A percentile compares a stretch with the other conserved stretches of the same genome.
phyloP scores from a whole-genome alignment of 352 stramenopile genomes.

The Pythium sp. region DNA sequence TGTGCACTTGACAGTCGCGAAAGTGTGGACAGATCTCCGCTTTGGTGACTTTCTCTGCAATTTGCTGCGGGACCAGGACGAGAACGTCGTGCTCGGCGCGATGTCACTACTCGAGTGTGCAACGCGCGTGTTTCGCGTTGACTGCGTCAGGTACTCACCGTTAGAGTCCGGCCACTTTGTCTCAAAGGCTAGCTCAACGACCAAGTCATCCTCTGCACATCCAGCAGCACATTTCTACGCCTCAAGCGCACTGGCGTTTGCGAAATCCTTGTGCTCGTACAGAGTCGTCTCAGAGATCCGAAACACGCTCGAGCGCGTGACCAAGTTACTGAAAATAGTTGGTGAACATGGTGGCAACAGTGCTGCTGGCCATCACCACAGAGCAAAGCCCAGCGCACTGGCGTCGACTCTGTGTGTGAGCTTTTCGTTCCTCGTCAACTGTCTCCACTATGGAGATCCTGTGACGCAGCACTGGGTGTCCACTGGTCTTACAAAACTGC shows the following conservation, averaged over 20 bases:
- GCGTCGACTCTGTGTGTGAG: conserved; percentile 23
- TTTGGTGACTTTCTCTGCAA: conserved; percentile 25
- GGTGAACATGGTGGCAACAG: conserved; percentile 22
- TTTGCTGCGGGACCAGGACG: conserved; percentile 35
- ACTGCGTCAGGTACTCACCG: neutral
- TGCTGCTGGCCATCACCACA: neutral
- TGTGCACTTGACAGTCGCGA: conserved; percentile 19
- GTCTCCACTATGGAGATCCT: conserved; percentile 32
- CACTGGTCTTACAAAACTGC: conserved; percentile 20
- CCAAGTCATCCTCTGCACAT: neutral
- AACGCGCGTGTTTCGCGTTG: conserved; percentile 35
- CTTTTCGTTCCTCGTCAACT: conserved; percentile 36
- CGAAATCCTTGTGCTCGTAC: conserved; percentile 21
- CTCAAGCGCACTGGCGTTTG: conserved; percentile 17
- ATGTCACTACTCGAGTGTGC: conserved; percentile 40
- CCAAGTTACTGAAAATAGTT: conserved; percentile 26
- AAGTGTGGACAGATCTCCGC: conserved; percentile 28
- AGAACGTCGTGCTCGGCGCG: conserved; percentile 29
- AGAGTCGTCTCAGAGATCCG: conserved; percentile 21
- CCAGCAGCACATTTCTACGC: conserved; percentile 4
- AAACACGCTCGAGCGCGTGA: conserved; percentile 22
- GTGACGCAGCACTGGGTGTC: conserved; percentile 32
- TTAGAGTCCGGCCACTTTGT: neutral
- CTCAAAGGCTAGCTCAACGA: neutral
- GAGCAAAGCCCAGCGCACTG: conserved; percentile 20